These are phyloP conservation scores for Boechera stricta DNA, from an alignment of 345 rosid genomes.

Conservation along the genomic window DNA sequence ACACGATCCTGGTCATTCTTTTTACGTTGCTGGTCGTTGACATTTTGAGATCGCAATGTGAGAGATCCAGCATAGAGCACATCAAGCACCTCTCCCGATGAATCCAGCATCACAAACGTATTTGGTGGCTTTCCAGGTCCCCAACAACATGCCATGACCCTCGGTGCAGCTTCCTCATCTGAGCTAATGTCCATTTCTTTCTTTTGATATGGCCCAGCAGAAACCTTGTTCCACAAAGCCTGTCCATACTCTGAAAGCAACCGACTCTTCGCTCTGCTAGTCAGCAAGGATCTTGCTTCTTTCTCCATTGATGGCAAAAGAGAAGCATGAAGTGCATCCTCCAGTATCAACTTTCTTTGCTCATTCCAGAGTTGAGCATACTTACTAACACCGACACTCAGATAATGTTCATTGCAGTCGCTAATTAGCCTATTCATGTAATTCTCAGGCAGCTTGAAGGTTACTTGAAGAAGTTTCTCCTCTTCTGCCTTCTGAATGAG, in stretches of 20 bases:
- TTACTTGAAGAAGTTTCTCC: constrained; percentile 94
- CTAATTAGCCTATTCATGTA: constrained; percentile 54
- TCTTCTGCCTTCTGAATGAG: constrained; percentile 98
- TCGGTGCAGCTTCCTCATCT: constrained; percentile 93
- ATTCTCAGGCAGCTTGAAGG: constrained; percentile 74
- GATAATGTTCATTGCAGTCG: constrained; percentile 71
- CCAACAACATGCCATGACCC: constrained; percentile 99
- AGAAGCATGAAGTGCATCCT: constrained; percentile 77
- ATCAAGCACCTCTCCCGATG: constrained; percentile 96
- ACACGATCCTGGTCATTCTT: constrained; percentile 92
- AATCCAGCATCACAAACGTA: constrained; percentile 94
- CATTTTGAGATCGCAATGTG: constrained; percentile 82
- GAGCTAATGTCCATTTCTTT: constrained; percentile 79
- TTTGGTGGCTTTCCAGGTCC: constrained; percentile 98
- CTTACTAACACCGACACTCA: constrained; percentile 88
- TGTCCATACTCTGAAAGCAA: constrained; percentile 84
- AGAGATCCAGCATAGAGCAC: constrained; percentile 86
- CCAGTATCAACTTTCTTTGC: constrained; percentile 79
- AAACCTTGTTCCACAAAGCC: constrained; percentile 86
- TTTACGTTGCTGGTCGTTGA: constrained; percentile 85
- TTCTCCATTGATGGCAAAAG: constrained; percentile 95
- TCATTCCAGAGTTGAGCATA: constrained; percentile 99
- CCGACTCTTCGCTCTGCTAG: constrained; percentile 83
- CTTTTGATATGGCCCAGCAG: constrained; percentile 85
- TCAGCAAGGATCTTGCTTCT: constrained; percentile 87